Base-by-base conservation (phyloP, 1,284 basidiomycete species). In the Cutaneotrichosporon curvatum region DNA sequence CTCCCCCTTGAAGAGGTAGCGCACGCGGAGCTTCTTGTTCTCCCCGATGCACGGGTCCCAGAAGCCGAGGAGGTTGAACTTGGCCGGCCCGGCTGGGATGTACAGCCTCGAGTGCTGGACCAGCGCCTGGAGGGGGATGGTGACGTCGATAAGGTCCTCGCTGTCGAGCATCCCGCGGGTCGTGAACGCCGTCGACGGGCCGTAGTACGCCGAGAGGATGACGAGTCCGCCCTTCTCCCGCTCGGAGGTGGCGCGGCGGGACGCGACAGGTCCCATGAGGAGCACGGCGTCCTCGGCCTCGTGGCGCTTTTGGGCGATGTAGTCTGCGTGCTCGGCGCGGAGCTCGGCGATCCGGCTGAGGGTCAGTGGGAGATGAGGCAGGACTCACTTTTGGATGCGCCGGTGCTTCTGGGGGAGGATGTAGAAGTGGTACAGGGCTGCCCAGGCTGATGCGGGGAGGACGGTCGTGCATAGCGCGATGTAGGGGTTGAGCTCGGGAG, bases 111-210 rank as follows among this genome's bases (percentile, higher is more conserved):
- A 83, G 55, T 83, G 78, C 55, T 79, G 78, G 37, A 92, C 85
- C 15, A 94, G 75, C 20, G 86, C 82, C 73, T 92, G 89, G 22
- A 94, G 63, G 4, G 90, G 80, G 25, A 85, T 74, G 16, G 82
- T 84, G 32, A 91, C 86, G 67, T 90, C 82, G 55, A 87, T 77
- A 37, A 76, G 72, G 25, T 32, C 33, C 4, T 34, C 44, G 15
- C 50, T 48, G 21, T 63, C 61, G 42, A 76, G 75, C 54, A 79
- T 76, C 40, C 74, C 74, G 53, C 79, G 77, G 25, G 70, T 30
- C 4, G 68, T 67, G 51, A 70, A 71, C 2, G 60, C 56, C 0
- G 55, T 40, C 1, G 61, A 55, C 2, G 54, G 73, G 35, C 83
- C 81, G 65, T 89, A 90, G 32, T 71, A 76, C 3, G 85, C 87